These are phyloP conservation scores for Neoboletus subvelutipes DNA, from an alignment of 768 basidiomycete species.

Conservation along the genomic window DNA sequence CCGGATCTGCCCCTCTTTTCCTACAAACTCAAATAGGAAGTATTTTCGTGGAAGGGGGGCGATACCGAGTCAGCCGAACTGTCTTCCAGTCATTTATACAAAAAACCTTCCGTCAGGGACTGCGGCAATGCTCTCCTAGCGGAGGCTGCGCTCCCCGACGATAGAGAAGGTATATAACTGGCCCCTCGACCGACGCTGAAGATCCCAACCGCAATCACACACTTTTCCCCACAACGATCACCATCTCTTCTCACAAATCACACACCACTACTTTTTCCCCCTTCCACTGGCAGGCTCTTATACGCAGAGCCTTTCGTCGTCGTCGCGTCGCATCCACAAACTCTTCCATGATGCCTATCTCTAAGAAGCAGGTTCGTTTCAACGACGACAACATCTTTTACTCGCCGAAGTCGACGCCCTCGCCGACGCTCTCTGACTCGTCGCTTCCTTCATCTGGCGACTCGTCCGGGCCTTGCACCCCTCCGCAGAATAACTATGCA, in stretches of 20 bases:
- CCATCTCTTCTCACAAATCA: conserved; percentile 19
- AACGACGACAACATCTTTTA: conserved; percentile 34
- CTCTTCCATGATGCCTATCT: conserved; percentile 19
- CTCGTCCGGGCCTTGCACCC: conserved; percentile 30
- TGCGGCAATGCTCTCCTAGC: conserved; percentile 27
- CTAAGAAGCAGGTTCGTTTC: conserved; percentile 33
- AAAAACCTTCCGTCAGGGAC: conserved; percentile 8
- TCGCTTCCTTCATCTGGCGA: conserved; percentile 32
- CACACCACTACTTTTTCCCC: conserved; percentile 12
- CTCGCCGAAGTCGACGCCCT: conserved; percentile 27
- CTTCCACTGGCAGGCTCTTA: conserved; percentile 11
- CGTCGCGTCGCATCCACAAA: conserved; percentile 10
- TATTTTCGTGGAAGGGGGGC: conserved; percentile 21
- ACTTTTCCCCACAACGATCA: conserved; percentile 10
- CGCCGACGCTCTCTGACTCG: conserved; percentile 29
- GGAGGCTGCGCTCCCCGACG: conserved; percentile 31
- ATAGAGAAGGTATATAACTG: conserved; percentile 18
- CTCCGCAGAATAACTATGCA: conserved; percentile 25
- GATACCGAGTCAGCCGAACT: conserved; percentile 17
- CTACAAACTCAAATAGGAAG: conserved; percentile 16
- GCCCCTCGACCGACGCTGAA: not conserved
- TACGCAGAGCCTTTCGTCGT: conserved; percentile 11
- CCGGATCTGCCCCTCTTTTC: not conserved
- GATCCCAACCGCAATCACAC: conserved; percentile 1
- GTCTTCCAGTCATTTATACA: conserved; percentile 12